Conservation (phyloP, 805 yeast species). For the Pichia thaimueangensis region DNA sequence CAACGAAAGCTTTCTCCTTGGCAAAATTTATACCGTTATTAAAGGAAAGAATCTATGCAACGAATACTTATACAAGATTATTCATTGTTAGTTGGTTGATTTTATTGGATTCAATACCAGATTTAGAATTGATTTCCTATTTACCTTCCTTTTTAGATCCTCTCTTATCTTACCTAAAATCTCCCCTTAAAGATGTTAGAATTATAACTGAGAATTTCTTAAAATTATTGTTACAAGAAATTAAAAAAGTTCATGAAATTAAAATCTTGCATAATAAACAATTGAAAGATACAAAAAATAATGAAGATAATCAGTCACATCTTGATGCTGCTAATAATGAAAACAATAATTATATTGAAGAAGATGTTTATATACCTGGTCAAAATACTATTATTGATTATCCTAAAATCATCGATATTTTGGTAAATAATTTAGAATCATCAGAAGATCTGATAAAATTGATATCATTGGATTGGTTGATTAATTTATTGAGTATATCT, state of each 20-base stretch:
- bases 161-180: slow-evolving; percentile 69
- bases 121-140: slow-evolving; percentile 77
- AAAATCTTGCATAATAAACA: slow-evolving; percentile 40
- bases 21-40: slow-evolving; percentile 87
- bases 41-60: slow-evolving; percentile 84
- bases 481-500: slow-evolving; percentile 61
- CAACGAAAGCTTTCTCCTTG: slow-evolving; percentile 66
- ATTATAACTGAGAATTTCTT: slow-evolving; percentile 76
- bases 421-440: slow-evolving; percentile 73
- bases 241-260: slow-evolving; percentile 67
- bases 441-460: slow-evolving; percentile 71
- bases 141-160: slow-evolving; percentile 88
- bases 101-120: slow-evolving; percentile 88
- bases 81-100: slow-evolving; percentile 92
- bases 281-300: too few species aligned
- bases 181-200: slow-evolving; percentile 80
- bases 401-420: slow-evolving; percentile 70
- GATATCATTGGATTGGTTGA: slow-evolving; percentile 79
- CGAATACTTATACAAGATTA: slow-evolving; percentile 87
- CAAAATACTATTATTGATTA: slow-evolving; percentile 81
- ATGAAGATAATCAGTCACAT: slow-evolving; percentile 10
- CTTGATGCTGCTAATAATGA: background rate
- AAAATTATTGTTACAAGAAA: slow-evolving; percentile 71
- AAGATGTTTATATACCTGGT: slow-evolving; percentile 59
- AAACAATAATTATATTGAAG: slow-evolving; percentile 25